Base-by-base conservation (phyloP, 2,329 filamentous ascomycete species). In the Colletotrichum trifolii region DNA sequence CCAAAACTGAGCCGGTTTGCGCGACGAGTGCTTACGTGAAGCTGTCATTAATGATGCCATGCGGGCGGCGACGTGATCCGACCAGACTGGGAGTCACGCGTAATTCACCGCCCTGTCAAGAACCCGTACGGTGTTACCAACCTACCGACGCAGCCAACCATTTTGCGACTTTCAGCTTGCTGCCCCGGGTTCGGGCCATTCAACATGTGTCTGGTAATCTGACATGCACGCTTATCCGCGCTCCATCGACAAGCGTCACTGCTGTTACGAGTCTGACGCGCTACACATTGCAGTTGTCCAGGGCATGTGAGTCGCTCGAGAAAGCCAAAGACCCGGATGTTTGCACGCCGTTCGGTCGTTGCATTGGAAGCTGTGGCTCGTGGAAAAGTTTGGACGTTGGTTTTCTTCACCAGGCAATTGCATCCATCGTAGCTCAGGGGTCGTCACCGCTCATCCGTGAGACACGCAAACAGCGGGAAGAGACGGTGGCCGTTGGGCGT, bases 131-230 rank as follows among this genome's bases (percentile, higher is more conserved):
- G 54, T 66, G 53, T 43, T 25, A 57, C 63, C 63, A 63, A 42
- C 43, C 48, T 52, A 59, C 53, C 52, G 52, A 63, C 58, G 46
- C 47, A 63, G 58, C 63, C 63, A 66, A 63, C 62, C 63, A 66
- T 36, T 39, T 39, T 5, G 25, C 52, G 47, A 38, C 46, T 36
- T 34, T 35, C 46, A 38, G 58, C 40, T 39, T n/a, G 25, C n/a
- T 13, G 52, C 62, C 47, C 52, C 25, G 35, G 39, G 39, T 55
- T 61, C 52, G 57, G 40, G 50, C 62, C 62, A 61, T 46, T 54
- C 17, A 53, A 48, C 52, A 42, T 34, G 8, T 57, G 42, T 50
- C 46, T 43, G 38, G 33, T 45, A 61, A 52, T 56, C 58, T 61
- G 59, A 66, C 53, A 47, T 47, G 46, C 36, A 62, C 43, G 58